A percentile compares a stretch with the other conserved stretches of the same genome.
phyloP scores from a whole-genome alignment of 768 basidiomycete species.

The Guyanaporus albipodus region DNA sequence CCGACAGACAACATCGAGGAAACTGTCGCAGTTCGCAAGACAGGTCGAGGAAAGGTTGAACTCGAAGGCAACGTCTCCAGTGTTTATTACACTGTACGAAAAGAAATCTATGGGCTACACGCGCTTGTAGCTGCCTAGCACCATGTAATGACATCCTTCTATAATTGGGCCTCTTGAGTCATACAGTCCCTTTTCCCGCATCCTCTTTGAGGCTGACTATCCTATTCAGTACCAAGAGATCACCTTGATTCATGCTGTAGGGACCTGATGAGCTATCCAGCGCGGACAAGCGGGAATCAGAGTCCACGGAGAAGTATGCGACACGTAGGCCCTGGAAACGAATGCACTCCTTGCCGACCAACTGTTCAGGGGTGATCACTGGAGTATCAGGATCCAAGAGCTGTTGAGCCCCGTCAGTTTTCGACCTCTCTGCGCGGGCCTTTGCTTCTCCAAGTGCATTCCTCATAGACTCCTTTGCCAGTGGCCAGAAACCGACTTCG shows the following conservation, averaged over 20 bases:
- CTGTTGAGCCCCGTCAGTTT: slow-evolving; percentile 37
- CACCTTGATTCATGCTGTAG: slow-evolving; percentile 56
- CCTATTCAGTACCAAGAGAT: slow-evolving; percentile 82
- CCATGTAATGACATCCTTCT: slow-evolving; percentile 9
- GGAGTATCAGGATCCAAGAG: slow-evolving; percentile 54
- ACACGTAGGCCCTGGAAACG: slow-evolving; percentile 96
- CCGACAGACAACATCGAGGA: slow-evolving; percentile 49
- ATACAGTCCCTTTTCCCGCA: slow-evolving; percentile 56
- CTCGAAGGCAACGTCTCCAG: slow-evolving; percentile 86
- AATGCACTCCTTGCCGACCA: slow-evolving; percentile 87
- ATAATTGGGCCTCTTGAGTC: not conserved
- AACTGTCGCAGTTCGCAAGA: slow-evolving; percentile 85
- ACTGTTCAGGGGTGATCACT: slow-evolving; percentile 64
- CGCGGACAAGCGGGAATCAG: slow-evolving; percentile 67
- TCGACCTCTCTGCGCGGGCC: slow-evolving; percentile 57
- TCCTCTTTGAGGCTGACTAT: slow-evolving; percentile 96
- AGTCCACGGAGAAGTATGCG: slow-evolving; percentile 92
- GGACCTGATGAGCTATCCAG: slow-evolving; percentile 49
- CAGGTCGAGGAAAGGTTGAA: slow-evolving; percentile 79
- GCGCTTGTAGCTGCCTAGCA: slow-evolving; percentile 74
- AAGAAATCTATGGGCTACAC: slow-evolving; percentile 86
- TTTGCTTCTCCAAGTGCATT: slow-evolving; percentile 66
- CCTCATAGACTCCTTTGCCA: slow-evolving; percentile 64
- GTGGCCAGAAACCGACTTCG: slow-evolving; percentile 84
- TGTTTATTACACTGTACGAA: slow-evolving; percentile 85